Conservation (phyloP, 139 green algal species). For the Coelastrella sp. region DNA sequence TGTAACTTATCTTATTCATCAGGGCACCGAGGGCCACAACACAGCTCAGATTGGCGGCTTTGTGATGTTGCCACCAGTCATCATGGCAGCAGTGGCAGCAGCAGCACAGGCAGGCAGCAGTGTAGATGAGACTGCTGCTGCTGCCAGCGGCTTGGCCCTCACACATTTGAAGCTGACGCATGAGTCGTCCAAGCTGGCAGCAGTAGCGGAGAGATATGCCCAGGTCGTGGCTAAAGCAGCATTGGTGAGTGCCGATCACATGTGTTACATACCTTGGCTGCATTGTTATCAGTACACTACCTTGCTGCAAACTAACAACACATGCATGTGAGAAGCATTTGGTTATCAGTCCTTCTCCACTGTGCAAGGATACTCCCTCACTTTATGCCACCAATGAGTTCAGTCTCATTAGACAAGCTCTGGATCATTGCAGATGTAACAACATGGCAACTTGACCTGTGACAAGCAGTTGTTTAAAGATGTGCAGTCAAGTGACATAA, state of each 20-base stretch:
- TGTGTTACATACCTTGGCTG: no score
- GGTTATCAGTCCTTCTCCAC: no score
- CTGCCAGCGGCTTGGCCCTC: constrained; percentile 46
- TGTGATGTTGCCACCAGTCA: constrained; percentile 75
- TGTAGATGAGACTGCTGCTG: neutral
- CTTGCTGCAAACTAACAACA: no score
- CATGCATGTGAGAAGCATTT: no score
- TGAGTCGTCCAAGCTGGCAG: constrained; percentile 64
- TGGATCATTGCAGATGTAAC: no score
- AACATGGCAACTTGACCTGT: neutral
- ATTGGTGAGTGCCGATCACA: no score
- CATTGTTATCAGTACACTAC: no score
- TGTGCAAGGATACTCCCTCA: no score
- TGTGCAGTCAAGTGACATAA: no score
- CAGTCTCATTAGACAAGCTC: no score
- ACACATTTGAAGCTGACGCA: constrained; percentile 66
- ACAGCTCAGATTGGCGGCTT: constrained; percentile 75
- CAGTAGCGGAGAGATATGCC: constrained; percentile 58
- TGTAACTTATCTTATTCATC: neutral
- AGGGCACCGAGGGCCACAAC: constrained; percentile 75
- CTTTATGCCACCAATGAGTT: no score
- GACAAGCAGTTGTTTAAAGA: neutral
- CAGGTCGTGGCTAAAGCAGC: constrained; percentile 4
- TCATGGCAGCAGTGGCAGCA: constrained; percentile 47
- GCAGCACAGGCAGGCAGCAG: constrained; percentile 10